phyloP scores from a whole-genome alignment of 1,284 basidiomycete species.

The Trametes hirsuta region DNA sequence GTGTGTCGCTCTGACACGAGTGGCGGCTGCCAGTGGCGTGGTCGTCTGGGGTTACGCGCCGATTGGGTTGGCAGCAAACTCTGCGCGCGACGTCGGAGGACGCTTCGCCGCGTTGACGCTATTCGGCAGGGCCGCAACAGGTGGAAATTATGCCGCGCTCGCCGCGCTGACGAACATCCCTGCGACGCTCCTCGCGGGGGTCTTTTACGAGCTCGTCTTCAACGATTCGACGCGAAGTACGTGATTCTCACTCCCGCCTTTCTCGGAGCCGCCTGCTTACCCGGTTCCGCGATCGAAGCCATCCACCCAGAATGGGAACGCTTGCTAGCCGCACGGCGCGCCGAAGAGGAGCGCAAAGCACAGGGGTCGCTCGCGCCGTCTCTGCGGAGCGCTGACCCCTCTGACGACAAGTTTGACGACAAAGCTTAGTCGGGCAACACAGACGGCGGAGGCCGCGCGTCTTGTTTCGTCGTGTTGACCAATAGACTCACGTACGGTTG shows the following conservation, averaged over 20 bases:
- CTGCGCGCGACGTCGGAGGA: slow-evolving; percentile 69
- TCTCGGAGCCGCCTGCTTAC: not conserved
- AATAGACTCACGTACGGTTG: not conserved
- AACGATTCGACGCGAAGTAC: slow-evolving; percentile 54
- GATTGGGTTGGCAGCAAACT: slow-evolving; percentile 58
- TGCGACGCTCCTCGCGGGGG: slow-evolving; percentile 54
- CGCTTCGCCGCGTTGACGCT: slow-evolving; percentile 60
- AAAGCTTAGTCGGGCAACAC: slow-evolving; percentile 1
- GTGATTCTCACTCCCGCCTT: slow-evolving; percentile 4
- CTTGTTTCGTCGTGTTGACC: not conserved
- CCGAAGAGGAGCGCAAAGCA: slow-evolving; percentile 13
- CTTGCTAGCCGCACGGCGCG: slow-evolving; percentile 6
- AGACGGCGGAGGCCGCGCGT: not conserved
- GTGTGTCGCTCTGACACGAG: not conserved
- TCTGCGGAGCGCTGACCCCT: slow-evolving; percentile 8
- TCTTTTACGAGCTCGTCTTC: slow-evolving; percentile 61
- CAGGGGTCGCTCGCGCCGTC: slow-evolving; percentile 1
- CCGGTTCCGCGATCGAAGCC: slow-evolving; percentile 3
- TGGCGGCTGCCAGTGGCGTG: slow-evolving; percentile 42
- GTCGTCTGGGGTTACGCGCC: slow-evolving; percentile 64
- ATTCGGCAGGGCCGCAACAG: slow-evolving; percentile 57
- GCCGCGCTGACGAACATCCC: slow-evolving; percentile 69
- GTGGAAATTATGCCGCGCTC: slow-evolving; percentile 64
- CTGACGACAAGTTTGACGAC: slow-evolving; percentile 14
- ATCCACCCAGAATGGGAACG: slow-evolving; percentile 19